A percentile compares a stretch with the other conserved stretches of the same genome.
phyloP scores from a whole-genome alignment of 345 rosid species.

The Populus alba region DNA sequence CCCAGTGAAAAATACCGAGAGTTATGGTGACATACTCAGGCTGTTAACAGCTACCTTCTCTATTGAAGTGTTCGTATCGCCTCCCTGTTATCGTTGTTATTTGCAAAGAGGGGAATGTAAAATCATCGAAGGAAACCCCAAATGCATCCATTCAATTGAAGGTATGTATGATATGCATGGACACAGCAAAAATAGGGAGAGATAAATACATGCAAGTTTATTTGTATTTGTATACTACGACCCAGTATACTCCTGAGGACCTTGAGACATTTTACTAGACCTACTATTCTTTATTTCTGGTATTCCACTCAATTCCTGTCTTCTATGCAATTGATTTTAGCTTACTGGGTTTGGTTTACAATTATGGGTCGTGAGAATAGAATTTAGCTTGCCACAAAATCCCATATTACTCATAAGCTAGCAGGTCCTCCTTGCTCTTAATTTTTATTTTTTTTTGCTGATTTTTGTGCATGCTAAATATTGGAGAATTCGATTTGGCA shows the following conservation, averaged over 20 bases:
- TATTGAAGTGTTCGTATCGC: neutral
- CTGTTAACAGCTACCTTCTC: conserved; percentile 19
- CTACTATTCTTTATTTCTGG: too few relatives aligned
- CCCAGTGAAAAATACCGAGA: neutral
- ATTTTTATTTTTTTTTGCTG: too few relatives aligned
- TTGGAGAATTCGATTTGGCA: too few relatives aligned
- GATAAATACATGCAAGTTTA: neutral
- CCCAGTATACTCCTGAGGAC: neutral
- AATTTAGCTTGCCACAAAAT: too few relatives aligned
- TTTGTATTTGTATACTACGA: neutral
- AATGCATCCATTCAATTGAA: conserved; percentile 11
- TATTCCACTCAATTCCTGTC: neutral
- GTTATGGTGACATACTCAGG: neutral
- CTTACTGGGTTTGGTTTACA: too few relatives aligned
- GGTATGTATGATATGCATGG: neutral
- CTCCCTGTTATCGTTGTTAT: neutral
- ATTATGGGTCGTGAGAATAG: too few relatives aligned
- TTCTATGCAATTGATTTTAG: too few relatives aligned
- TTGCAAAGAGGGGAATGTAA: neutral
- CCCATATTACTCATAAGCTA: too few relatives aligned
- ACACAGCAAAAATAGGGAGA: neutral
- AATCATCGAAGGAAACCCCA: neutral
- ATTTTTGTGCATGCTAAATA: too few relatives aligned
- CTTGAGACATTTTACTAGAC: too few relatives aligned
- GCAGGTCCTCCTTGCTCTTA: too few relatives aligned